phyloP scores from a whole-genome alignment of 2,329 filamentous ascomycete genomes.

The Gaeumannomyces sp. region DNA sequence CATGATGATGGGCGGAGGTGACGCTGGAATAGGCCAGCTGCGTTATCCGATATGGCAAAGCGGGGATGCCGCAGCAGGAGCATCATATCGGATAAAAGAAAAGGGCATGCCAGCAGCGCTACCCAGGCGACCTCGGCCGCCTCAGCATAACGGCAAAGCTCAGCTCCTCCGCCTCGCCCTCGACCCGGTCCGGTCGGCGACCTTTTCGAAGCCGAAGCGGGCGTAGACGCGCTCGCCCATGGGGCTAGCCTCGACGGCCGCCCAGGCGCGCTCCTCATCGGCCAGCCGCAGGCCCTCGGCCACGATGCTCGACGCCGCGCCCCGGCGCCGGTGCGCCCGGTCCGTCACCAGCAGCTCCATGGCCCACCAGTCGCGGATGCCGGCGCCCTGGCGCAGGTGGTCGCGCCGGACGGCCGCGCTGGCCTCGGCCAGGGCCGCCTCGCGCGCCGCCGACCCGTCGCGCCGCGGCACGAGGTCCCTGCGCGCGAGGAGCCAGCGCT shows the following conservation, averaged over 20 bases:
- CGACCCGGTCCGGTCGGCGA: neutral
- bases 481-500: conserved; percentile 1
- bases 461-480: neutral
- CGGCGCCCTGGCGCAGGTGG: neutral
- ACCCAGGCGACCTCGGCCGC: neutral
- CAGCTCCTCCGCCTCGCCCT: neutral
- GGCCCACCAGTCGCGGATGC: neutral
- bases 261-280: neutral
- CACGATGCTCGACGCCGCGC: neutral
- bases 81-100: no score
- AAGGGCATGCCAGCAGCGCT: no score
- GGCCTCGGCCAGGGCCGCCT: neutral
- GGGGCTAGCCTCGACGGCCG: neutral
- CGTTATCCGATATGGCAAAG: no score
- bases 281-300: neutral
- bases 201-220: neutral
- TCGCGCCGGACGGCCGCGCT: neutral
- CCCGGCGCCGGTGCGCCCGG: neutral
- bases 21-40: no score
- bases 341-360: conserved; percentile 1
- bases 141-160: neutral
- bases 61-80: no score
- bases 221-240: neutral
- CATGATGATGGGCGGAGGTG: no score
- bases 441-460: neutral